These are phyloP conservation scores for Pyrenophora teres DNA, from an alignment of 2,329 filamentous ascomycete species.

Conservation along the genomic window DNA sequence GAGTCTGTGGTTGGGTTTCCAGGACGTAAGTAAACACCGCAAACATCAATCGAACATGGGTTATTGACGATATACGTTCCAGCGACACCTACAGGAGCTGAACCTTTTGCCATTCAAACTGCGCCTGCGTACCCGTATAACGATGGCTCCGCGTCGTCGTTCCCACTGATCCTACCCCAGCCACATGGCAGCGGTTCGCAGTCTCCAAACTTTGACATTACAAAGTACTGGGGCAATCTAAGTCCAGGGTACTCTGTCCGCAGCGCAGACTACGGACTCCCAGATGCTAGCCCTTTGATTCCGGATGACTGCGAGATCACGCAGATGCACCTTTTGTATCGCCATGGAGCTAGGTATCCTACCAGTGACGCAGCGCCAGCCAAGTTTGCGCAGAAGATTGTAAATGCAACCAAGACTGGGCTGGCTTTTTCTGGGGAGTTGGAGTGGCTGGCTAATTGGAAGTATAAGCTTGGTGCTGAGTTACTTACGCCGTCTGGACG, in stretches of 20 bases:
- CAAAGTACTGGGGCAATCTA: constrained; percentile 40
- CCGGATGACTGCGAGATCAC: constrained; percentile 36
- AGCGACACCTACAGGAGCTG: constrained; percentile 34
- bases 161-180: constrained; percentile 30
- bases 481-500: constrained; percentile 39
- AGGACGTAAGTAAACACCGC: constrained; percentile 16
- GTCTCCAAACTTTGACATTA: constrained; percentile 32
- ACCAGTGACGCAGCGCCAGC: constrained; percentile 32
- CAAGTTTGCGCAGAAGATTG: constrained; percentile 33
- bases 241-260: constrained; percentile 38
- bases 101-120: constrained; percentile 36
- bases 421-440: constrained; percentile 34
- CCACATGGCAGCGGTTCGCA: constrained; percentile 25
- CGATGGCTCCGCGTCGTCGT: constrained; percentile 24
- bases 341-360: constrained; percentile 39
- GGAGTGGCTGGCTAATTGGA: constrained; percentile 33
- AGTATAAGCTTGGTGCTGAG: constrained; percentile 38
- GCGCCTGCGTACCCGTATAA: constrained; percentile 38
- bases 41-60: background rate
- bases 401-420: constrained; percentile 33
- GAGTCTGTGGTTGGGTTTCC: constrained; percentile 36
- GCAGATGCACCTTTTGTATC: constrained; percentile 37
- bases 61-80: background rate
- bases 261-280: constrained; percentile 36
- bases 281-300: constrained; percentile 30